phyloP scores from a whole-genome alignment of 1,284 basidiomycete genomes.

The Ceratobasidium sp. region DNA sequence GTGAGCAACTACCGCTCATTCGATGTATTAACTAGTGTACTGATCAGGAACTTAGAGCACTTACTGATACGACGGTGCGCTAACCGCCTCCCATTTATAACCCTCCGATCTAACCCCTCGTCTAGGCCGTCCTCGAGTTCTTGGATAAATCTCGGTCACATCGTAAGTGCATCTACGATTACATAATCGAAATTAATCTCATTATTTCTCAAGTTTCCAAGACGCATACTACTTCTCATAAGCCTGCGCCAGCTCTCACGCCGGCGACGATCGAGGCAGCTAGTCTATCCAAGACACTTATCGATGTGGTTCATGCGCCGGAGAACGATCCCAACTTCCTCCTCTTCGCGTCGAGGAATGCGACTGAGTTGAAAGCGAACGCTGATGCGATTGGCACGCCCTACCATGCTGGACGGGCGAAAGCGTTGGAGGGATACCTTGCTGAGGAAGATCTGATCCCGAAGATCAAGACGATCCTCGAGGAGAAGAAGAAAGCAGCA shows the following conservation, averaged over 20 bases:
- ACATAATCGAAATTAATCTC: not conserved
- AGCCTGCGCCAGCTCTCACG: constrained; percentile 80
- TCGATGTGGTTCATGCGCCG: constrained; percentile 73
- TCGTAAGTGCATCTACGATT: constrained; percentile 21
- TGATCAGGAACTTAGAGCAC: constrained; percentile 63
- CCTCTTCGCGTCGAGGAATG: constrained; percentile 55
- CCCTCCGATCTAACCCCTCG: constrained; percentile 39
- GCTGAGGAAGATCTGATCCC: constrained; percentile 51
- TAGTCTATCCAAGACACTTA: constrained; percentile 69
- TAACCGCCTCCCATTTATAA: constrained; percentile 33
- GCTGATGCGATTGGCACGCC: constrained; percentile 58
- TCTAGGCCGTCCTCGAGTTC: constrained; percentile 81
- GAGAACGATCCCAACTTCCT: constrained; percentile 64
- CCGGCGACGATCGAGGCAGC: constrained; percentile 85
- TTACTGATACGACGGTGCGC: constrained; percentile 80
- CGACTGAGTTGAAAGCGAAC: constrained; percentile 56
- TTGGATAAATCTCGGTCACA: constrained; percentile 82
- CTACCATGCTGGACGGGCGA: constrained; percentile 69
- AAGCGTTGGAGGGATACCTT: constrained; percentile 63
- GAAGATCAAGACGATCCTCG: constrained; percentile 58
- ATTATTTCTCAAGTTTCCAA: constrained; percentile 63
- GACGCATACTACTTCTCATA: constrained; percentile 74
- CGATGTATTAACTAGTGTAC: not conserved
- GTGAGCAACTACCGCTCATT: not conserved
- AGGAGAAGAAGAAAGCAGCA: constrained; percentile 57